Conservation (phyloP, 139 green algal genomes). For the Zygnema circumcarinatum region DNA sequence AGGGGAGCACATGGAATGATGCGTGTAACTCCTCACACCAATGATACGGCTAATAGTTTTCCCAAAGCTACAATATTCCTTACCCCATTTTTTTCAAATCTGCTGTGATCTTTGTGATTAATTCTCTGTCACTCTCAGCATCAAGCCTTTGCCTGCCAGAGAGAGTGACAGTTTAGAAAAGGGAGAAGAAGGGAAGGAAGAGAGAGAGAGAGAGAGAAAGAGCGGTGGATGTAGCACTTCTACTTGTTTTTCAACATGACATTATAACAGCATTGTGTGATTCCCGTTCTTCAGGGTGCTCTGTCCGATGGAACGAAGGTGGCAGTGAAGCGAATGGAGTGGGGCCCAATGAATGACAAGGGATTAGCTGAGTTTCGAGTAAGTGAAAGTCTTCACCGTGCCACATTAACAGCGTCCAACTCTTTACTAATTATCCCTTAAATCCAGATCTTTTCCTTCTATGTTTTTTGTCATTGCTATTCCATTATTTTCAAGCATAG, state of each 20-base stretch:
- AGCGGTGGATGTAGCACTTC: too few relatives aligned
- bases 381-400: background rate
- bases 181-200: background rate
- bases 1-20: too few relatives aligned
- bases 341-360: constrained; percentile 32
- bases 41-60: background rate
- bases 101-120: background rate
- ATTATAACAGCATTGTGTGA: background rate
- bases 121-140: too few relatives aligned
- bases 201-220: background rate
- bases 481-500: too few relatives aligned
- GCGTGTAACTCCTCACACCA: background rate
- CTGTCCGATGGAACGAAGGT: constrained; percentile 49
- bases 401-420: background rate
- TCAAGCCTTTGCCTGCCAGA: too few relatives aligned
- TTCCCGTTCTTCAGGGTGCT: background rate
- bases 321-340: constrained; percentile 49
- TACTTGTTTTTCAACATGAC: background rate
- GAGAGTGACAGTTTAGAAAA: constrained; percentile 3
- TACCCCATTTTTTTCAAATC: background rate
- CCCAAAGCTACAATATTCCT: background rate
- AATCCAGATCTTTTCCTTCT: background rate
- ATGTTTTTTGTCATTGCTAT: too few relatives aligned
- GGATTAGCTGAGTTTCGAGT: constrained; percentile 34
- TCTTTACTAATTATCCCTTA: background rate